Conservation (phyloP, 2,329 filamentous ascomycete species). For the Aspergillus sp. region DNA sequence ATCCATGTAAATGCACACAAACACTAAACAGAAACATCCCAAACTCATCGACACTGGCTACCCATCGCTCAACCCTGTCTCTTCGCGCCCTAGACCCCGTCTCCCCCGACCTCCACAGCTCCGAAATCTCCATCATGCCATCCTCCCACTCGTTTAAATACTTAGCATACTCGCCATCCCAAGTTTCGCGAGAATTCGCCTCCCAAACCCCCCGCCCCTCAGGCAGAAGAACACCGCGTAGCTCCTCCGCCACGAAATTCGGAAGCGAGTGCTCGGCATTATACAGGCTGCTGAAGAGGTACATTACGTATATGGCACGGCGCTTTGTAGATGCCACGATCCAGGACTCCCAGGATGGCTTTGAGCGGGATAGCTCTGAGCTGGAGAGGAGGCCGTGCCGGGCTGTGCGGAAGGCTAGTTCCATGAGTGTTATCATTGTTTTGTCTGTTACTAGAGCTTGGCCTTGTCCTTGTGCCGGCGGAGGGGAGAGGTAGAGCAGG, state of each 20-base stretch:
- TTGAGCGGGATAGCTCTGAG: conserved; percentile 40
- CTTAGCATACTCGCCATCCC: conserved; percentile 43
- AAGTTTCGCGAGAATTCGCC: conserved; percentile 35
- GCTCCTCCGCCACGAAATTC: conserved; percentile 52
- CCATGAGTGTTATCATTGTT: conserved; percentile 52
- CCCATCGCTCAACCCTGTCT: conserved; percentile 49
- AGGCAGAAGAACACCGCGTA: conserved; percentile 47
- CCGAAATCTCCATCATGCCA: conserved; percentile 47
- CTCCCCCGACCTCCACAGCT: conserved; percentile 51
- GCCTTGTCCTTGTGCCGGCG: conserved; percentile 9
- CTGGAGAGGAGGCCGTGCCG: background rate
- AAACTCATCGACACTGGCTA: conserved; percentile 54
- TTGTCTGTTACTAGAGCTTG: conserved; percentile 38
- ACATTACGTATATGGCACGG: conserved; percentile 53
- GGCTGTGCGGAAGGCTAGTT: conserved; percentile 46
- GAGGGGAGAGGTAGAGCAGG: conserved; percentile 47
- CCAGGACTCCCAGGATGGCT: conserved; percentile 56
- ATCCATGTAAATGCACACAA: conserved; percentile 30
- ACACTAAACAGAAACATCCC: conserved; percentile 54
- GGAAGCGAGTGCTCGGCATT: conserved; percentile 45
- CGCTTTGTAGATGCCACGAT: conserved; percentile 55
- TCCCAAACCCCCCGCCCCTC: conserved; percentile 47
- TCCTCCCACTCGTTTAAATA: conserved; percentile 42
- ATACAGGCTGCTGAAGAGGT: conserved; percentile 54
- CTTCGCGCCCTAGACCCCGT: conserved; percentile 24